These are phyloP conservation scores for Anaeramoeba ignava DNA, from an alignment of 78 protist genomes.

Conservation along the genomic window DNA sequence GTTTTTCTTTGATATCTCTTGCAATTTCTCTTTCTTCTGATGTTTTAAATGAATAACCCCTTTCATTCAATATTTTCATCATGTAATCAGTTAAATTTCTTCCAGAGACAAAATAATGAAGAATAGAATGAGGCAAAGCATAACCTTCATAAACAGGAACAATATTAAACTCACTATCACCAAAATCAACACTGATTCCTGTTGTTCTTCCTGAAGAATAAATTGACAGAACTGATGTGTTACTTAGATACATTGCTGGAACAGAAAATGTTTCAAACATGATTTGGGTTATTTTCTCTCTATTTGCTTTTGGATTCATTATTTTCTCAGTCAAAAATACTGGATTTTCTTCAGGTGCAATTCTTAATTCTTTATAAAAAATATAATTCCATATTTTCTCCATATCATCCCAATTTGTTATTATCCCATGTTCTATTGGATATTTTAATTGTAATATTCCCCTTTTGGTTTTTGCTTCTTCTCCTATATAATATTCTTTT, in stretches of 20 bases:
- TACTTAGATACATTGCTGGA: neutral
- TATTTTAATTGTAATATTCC: no score
- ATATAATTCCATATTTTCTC: neutral
- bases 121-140: no score
- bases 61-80: no score
- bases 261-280: neutral
- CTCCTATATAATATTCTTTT: no score
- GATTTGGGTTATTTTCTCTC: neutral
- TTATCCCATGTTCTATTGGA: neutral
- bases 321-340: neutral
- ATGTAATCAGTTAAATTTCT: no score
- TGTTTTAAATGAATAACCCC: no score
- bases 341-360: neutral
- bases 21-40: no score
- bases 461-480: no score
- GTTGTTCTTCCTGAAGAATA: neutral
- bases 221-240: neutral
- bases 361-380: neutral
- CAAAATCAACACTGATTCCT: neutral
- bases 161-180: neutral
- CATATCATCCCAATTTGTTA: neutral
- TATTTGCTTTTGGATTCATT: neutral
- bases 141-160: slow-evolving; percentile 2
- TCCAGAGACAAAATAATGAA: no score
- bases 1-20: neutral